These are phyloP conservation scores for Lactifluus piperatus DNA, from an alignment of 768 basidiomycete species.

Conservation along the genomic window DNA sequence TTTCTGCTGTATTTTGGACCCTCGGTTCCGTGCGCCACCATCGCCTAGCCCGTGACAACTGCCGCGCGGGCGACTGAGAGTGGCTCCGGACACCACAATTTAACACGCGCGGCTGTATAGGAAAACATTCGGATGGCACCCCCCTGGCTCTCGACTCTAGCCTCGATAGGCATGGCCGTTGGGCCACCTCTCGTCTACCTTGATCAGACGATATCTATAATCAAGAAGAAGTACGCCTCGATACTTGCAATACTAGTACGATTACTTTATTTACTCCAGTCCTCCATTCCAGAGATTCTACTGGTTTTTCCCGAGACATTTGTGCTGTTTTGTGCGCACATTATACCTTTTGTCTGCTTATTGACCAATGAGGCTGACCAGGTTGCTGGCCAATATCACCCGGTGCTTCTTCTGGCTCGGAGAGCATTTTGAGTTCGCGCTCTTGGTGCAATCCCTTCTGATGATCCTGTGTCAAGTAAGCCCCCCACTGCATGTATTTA, in stretches of 20 bases:
- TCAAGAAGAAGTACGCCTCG: slow-evolving; percentile 53
- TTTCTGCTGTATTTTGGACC: too few species aligned
- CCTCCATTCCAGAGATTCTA: slow-evolving; percentile 51
- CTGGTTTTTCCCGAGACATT: slow-evolving; percentile 80
- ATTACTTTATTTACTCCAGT: slow-evolving; percentile 3
- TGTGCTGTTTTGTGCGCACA: slow-evolving; percentile 66
- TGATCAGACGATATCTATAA: slow-evolving; percentile 75
- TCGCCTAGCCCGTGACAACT: too few species aligned
- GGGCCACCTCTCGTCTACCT: slow-evolving; percentile 80
- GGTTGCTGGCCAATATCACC: slow-evolving; percentile 76
- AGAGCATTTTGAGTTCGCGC: slow-evolving; percentile 62
- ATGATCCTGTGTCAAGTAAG: slow-evolving; percentile 80
- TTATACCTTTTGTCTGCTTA: neutral
- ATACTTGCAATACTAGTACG: neutral
- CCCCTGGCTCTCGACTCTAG: slow-evolving; percentile 58
- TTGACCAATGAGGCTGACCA: slow-evolving; percentile 23
- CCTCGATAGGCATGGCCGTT: slow-evolving; percentile 76
- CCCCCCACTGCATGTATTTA: neutral
- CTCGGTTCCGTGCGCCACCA: neutral
- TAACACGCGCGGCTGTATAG: neutral
- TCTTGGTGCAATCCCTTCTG: slow-evolving; percentile 73
- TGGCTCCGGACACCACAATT: too few species aligned
- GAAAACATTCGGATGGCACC: slow-evolving; percentile 28
- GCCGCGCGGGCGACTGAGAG: too few species aligned
- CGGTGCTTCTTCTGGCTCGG: slow-evolving; percentile 91